Conservation (phyloP, 1,284 basidiomycete genomes). For the Sporisorium reilianum region DNA sequence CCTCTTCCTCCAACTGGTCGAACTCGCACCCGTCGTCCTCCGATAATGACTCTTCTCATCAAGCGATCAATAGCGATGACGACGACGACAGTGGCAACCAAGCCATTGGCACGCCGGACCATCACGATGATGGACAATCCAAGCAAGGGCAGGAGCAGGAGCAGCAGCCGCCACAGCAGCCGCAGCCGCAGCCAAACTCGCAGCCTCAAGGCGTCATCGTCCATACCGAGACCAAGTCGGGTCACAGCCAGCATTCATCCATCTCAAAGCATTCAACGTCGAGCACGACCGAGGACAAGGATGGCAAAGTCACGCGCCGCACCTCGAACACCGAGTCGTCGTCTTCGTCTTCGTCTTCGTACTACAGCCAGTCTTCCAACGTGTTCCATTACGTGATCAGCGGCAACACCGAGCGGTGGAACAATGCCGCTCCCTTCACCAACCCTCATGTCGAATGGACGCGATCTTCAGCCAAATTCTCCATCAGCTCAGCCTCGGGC, state of each 20-base stretch:
- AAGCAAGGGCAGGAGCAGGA: too few relatives aligned
- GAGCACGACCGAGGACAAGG: conserved; percentile 1
- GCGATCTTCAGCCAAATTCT: conserved; percentile 3
- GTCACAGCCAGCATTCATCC: background rate
- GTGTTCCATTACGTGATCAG: conserved; percentile 31
- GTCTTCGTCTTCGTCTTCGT: conserved; percentile 12
- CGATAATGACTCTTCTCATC: background rate
- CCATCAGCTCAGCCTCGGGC: conserved; percentile 9
- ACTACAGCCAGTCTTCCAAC: conserved; percentile 26
- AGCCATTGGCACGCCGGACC: too few relatives aligned
- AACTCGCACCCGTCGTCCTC: background rate
- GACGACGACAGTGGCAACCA: background rate
- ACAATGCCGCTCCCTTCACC: conserved; percentile 30
- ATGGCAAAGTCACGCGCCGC: conserved; percentile 8
- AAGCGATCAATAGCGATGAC: background rate
- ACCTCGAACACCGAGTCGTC: conserved; percentile 5
- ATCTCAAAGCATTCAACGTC: conserved; percentile 2
- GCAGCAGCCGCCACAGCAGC: background rate
- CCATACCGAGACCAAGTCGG: conserved; percentile 5
- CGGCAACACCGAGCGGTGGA: conserved; percentile 18
- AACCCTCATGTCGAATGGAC: conserved; percentile 33
- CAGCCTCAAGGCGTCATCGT: background rate
- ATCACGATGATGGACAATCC: background rate
- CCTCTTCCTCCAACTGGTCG: conserved; percentile 7
- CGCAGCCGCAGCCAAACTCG: background rate